Evolutionary conservation across 306 rosid species (phyloP).

Genomic region (Vigna angularis): DNA sequence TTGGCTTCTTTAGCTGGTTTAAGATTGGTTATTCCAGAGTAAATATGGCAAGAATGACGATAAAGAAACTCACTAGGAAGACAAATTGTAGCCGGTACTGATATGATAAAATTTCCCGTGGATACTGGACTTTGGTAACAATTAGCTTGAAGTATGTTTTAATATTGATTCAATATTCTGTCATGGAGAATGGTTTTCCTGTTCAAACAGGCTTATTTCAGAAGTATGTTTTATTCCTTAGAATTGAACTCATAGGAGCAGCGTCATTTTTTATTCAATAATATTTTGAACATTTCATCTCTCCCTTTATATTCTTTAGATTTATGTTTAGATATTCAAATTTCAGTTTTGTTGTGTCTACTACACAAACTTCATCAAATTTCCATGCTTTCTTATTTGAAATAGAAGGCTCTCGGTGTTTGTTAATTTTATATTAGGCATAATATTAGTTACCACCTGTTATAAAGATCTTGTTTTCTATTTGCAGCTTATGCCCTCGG

Average conservation of each 20-base stretch:
- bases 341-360: slow-evolving; percentile 26
- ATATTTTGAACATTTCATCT: slow-evolving; percentile 14
- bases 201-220: slow-evolving; percentile 12
- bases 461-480: slow-evolving; percentile 21
- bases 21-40: slow-evolving; percentile 19
- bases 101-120: slow-evolving; percentile 4
- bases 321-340: neutral
- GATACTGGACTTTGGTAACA: neutral
- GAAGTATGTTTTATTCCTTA: slow-evolving; percentile 3
- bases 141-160: neutral
- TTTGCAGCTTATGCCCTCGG: slow-evolving; percentile 87
- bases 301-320: slow-evolving; percentile 16
- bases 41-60: slow-evolving; percentile 24
- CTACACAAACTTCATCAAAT: slow-evolving; percentile 15
- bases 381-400: slow-evolving; percentile 31
- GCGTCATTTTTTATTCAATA: slow-evolving; percentile 12
- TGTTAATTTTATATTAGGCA: slow-evolving; percentile 28
- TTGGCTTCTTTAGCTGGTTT: slow-evolving; percentile 24
- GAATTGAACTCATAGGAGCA: slow-evolving; percentile 28
- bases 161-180: neutral
- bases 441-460: slow-evolving; percentile 30
- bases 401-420: slow-evolving; percentile 27
- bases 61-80: neutral
- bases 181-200: slow-evolving; percentile 4
- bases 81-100: neutral